A percentile compares a stretch with the other conserved stretches of the same genome.
Evolutionary conservation across 345 rosid genomes (phyloP).

Genomic region (Populus ilicifolia): DNA sequence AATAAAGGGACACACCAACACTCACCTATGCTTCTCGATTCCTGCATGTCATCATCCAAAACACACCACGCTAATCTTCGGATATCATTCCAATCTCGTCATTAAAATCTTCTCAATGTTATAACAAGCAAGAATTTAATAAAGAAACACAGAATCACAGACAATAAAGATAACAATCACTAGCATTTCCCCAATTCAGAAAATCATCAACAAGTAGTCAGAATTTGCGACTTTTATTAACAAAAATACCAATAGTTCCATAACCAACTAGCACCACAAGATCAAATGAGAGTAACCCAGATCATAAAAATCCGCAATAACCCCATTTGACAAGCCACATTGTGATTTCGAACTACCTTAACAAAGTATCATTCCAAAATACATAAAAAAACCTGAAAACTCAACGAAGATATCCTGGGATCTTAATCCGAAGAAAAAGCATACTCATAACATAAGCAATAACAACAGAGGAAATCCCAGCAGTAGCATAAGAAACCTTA

Average conservation of each 20-base stretch:
- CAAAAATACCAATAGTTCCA: not conserved
- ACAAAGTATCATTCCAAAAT: not conserved
- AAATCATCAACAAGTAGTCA: too few species aligned
- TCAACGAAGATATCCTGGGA: constrained; percentile 86
- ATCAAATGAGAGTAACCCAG: not conserved
- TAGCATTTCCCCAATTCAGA: not conserved
- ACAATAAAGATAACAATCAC: not conserved
- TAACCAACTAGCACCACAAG: not conserved
- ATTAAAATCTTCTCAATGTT: too few species aligned
- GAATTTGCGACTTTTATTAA: not conserved
- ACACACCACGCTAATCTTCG: too few species aligned
- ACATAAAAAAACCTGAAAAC: not conserved
- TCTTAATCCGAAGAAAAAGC: constrained; percentile 96
- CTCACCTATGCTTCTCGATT: too few species aligned
- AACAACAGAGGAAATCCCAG: constrained; percentile 66
- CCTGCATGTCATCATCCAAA: too few species aligned
- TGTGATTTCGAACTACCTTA: not conserved
- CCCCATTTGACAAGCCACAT: not conserved
- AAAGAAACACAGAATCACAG: not conserved
- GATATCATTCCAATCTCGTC: too few species aligned
- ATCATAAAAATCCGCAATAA: not conserved
- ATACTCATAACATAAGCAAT: constrained; percentile 83
- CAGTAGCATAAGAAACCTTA: constrained; percentile 72
- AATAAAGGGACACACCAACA: too few species aligned
- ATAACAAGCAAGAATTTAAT: not conserved